Conservation (phyloP, 257 asterid genomes). For the Knoxia roxburghii region DNA sequence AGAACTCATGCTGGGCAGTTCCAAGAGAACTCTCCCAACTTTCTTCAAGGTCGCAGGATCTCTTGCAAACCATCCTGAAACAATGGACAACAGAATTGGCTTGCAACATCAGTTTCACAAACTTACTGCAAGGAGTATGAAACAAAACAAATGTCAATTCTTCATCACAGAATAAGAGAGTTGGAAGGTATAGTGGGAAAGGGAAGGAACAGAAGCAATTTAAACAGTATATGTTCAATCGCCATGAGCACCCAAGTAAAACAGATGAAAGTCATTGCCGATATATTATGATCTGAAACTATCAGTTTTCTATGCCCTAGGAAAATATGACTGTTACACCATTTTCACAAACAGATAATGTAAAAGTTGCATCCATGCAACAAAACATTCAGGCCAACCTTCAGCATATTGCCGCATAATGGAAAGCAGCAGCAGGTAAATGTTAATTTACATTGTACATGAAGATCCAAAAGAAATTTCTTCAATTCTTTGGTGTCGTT, state of each 20-base stretch:
- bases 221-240: background rate
- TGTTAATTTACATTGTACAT: background rate
- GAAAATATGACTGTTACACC: background rate
- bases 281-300: background rate
- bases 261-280: background rate
- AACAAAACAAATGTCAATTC: background rate
- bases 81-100: background rate
- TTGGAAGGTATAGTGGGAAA: background rate
- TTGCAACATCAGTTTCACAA: background rate
- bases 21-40: conserved; percentile 62
- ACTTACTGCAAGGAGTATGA: background rate
- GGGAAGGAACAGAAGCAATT: background rate
- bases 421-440: background rate
- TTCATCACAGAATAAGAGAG: background rate
- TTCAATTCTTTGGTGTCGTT: background rate
- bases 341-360: background rate
- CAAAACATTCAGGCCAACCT: background rate
- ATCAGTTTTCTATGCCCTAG: too few species aligned
- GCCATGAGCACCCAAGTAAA: background rate
- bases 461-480: background rate
- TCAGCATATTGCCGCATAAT: background rate
- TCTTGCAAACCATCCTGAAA: conserved; percentile 88
- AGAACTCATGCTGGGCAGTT: conserved; percentile 24
- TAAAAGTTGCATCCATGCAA: background rate
- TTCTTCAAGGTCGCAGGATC: conserved; percentile 58